Conservation (phyloP, 345 rosid genomes). For the Pugionium cornutum region DNA sequence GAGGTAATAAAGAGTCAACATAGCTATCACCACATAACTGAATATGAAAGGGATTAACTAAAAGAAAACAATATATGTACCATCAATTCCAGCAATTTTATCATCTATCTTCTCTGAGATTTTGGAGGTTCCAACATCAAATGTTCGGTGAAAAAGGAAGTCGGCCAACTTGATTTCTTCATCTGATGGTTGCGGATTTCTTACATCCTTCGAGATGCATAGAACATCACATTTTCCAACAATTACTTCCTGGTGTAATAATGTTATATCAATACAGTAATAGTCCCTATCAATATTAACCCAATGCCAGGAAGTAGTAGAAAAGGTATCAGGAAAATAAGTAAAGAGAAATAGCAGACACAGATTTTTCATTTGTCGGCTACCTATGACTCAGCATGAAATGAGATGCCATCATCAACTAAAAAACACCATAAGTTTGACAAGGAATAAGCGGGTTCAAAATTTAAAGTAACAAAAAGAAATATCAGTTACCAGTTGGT, state of each 20-base stretch:
- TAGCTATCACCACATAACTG: conserved; percentile 21
- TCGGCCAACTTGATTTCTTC: conserved; percentile 65
- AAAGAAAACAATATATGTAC: conserved; percentile 42
- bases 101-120: conserved; percentile 59
- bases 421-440: background rate
- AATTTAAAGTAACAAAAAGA: background rate
- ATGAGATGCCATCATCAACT: background rate
- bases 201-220: conserved; percentile 66
- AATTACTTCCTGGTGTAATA: conserved; percentile 61
- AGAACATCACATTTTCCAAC: conserved; percentile 75
- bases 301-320: conserved; percentile 3
- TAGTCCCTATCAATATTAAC: background rate
- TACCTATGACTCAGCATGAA: background rate
- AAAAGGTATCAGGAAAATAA: background rate
- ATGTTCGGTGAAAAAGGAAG: conserved; percentile 58
- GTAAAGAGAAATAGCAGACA: background rate
- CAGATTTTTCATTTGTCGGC: background rate
- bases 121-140: conserved; percentile 53
- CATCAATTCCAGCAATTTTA: conserved; percentile 62
- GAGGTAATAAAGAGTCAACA: conserved; percentile 3
- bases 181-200: conserved; percentile 62
- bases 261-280: conserved; percentile 16
- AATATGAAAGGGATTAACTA: background rate
- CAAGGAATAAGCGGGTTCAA: background rate
- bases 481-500: conserved; percentile 60